Percentiles rank a stretch among this genome's conserved stretches.
phyloP scores from a whole-genome alignment of 2,329 filamentous ascomycete genomes.

The Aschersonia sp. region DNA sequence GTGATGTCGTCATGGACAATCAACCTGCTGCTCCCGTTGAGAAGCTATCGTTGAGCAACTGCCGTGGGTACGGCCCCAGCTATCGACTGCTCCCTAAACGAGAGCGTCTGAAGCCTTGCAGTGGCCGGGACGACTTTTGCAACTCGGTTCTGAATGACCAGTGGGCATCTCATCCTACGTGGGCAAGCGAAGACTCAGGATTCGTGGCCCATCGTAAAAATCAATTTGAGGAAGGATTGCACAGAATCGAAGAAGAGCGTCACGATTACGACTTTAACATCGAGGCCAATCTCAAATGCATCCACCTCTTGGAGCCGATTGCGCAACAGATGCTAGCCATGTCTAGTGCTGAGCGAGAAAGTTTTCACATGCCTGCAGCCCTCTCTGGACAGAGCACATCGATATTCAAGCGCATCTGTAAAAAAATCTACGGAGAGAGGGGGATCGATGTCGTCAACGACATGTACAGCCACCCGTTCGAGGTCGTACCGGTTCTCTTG shows the following conservation, averaged over 20 bases:
- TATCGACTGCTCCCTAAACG: conserved; percentile 84
- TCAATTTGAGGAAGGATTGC: conserved; percentile 80
- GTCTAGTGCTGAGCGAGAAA: conserved; percentile 53
- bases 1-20: conserved; percentile 68
- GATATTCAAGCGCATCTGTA: conserved; percentile 92
- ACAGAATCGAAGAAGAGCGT: conserved; percentile 92
- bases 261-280: conserved; percentile 99
- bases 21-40: conserved; percentile 60
- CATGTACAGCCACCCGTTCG: conserved; percentile 70
- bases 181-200: conserved; percentile 94
- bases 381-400: conserved; percentile 89
- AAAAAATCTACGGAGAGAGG: conserved; percentile 90
- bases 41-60: conserved; percentile 86
- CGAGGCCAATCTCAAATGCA: conserved; percentile 84
- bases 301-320: conserved; percentile 89
- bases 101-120: conserved; percentile 82
- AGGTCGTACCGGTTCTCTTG: conserved; percentile 77
- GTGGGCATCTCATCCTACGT: conserved; percentile 97
- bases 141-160: conserved; percentile 89
- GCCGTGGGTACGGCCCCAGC: conserved; percentile 86
- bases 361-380: conserved; percentile 67
- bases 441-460: conserved; percentile 77
- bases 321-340: conserved; percentile 80
- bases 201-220: conserved; percentile 98
- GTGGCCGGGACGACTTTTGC: conserved; percentile 88